Evolutionary conservation across 1,284 basidiomycete species (phyloP).

Genomic region (Boletellus deceptivus): DNA sequence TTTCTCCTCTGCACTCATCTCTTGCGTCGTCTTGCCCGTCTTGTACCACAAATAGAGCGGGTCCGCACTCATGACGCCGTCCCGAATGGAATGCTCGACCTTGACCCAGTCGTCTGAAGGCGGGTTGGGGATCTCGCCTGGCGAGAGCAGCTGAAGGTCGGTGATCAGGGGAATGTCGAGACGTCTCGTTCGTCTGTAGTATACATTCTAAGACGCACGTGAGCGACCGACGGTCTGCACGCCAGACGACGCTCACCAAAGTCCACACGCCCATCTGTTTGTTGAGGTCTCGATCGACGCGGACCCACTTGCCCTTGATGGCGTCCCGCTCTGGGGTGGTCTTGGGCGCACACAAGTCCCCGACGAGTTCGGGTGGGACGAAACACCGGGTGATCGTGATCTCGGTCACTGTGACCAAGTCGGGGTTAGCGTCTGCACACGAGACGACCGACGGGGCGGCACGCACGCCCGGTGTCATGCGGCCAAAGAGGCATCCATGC

Average conservation of each 20-base stretch:
- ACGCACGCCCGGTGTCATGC: conserved; percentile 80
- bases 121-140: conserved; percentile 47
- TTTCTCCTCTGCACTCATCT: conserved; percentile 59
- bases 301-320: conserved; percentile 85
- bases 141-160: conserved; percentile 56
- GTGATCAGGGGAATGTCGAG: conserved; percentile 71
- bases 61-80: conserved; percentile 51
- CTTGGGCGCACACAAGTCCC: conserved; percentile 64
- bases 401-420: conserved; percentile 62
- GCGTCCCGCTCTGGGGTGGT: conserved; percentile 73
- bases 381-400: conserved; percentile 73
- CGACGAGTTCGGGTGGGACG: conserved; percentile 55
- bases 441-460: not conserved
- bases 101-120: conserved; percentile 52
- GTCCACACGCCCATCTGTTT: conserved; percentile 60
- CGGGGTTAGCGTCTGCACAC: conserved; percentile 4
- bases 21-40: conserved; percentile 54
- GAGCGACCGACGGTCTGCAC: conserved; percentile 9
- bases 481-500: conserved; percentile 78
- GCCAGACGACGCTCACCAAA: conserved; percentile 39
- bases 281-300: conserved; percentile 77
- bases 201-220: conserved; percentile 54
- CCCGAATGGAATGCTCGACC: conserved; percentile 52
- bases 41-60: conserved; percentile 76
- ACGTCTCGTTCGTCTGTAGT: conserved; percentile 81